Percentiles rank a stretch among this genome's conserved stretches.
phyloP scores from a whole-genome alignment of 2,329 filamentous ascomycete genomes.

The Colletotrichum sp. region DNA sequence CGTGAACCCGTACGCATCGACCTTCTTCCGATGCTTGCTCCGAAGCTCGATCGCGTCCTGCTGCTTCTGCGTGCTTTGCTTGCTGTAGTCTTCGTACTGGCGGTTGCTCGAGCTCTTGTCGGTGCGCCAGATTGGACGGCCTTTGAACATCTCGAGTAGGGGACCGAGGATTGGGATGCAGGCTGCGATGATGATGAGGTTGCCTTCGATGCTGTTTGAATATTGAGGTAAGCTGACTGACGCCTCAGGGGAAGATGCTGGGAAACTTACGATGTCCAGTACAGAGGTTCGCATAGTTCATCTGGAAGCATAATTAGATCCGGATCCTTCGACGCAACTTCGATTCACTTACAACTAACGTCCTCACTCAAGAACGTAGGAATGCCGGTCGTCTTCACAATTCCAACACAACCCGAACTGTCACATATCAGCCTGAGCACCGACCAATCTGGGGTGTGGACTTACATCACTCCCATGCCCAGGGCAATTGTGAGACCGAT shows the following conservation, averaged over 20 bases:
- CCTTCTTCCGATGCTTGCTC: background rate
- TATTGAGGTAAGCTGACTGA: background rate
- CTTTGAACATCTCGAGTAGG: constrained; percentile 25
- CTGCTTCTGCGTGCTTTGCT: background rate
- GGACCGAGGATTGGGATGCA: constrained; percentile 33
- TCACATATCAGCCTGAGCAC: background rate
- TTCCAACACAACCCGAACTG: background rate
- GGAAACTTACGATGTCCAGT: background rate
- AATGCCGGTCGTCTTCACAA: background rate
- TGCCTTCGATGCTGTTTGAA: background rate
- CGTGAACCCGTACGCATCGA: background rate
- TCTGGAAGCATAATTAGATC: background rate
- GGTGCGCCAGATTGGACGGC: constrained; percentile 6
- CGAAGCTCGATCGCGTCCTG: background rate
- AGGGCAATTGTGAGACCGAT: constrained; percentile 27
- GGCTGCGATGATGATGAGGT: constrained; percentile 31
- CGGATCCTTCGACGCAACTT: rapidly evolving
- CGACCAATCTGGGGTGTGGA: background rate
- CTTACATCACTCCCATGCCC: constrained; percentile 30
- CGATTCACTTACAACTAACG: background rate
- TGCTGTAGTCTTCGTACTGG: background rate
- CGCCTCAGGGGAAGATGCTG: background rate
- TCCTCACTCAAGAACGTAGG: background rate
- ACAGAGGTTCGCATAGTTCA: background rate
- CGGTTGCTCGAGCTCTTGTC: background rate